A percentile compares a stretch with the other conserved stretches of the same genome.
phyloP scores from a whole-genome alignment of 805 yeast genomes.

The Kazachstania africana region DNA sequence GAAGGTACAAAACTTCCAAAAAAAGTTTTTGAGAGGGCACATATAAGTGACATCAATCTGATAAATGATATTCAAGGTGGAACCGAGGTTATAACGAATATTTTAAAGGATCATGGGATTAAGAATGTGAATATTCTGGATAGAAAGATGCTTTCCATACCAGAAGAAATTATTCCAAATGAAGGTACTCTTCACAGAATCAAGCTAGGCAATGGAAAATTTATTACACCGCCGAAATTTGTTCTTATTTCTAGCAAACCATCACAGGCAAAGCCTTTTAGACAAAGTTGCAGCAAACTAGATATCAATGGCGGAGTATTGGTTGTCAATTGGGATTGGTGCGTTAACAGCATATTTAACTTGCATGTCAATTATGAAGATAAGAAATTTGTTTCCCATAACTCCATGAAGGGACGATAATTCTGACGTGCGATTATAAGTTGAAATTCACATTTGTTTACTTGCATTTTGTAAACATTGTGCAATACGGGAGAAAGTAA shows the following conservation, averaged over 20 bases:
- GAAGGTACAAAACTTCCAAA: constrained; percentile 8
- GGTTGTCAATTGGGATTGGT: constrained; percentile 27
- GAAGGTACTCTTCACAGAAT: too few species aligned
- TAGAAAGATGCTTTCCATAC: constrained; percentile 4
- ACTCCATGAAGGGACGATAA: background rate
- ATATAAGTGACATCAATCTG: constrained; percentile 13
- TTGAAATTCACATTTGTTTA: too few species aligned
- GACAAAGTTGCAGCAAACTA: too few species aligned
- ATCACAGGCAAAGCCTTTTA: constrained; percentile 1
- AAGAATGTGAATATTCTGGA: constrained; percentile 7
- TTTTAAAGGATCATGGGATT: constrained; percentile 21
- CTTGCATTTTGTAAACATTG: too few species aligned
- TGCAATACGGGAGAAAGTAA: too few species aligned
- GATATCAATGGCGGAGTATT: too few species aligned
- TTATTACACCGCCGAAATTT: background rate
- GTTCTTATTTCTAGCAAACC: background rate
- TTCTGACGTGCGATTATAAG: too few species aligned
- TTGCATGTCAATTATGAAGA: constrained; percentile 2
- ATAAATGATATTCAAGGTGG: constrained; percentile 22
- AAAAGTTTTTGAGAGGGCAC: constrained; percentile 18
- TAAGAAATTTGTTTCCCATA: background rate
- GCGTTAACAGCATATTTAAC: constrained; percentile 19
- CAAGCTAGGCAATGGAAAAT: too few species aligned
- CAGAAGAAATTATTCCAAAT: too few species aligned
- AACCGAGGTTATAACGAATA: constrained; percentile 12